Base-by-base conservation (phyloP, 176 grass and related monocot species). In the Ensete ventricosum region DNA sequence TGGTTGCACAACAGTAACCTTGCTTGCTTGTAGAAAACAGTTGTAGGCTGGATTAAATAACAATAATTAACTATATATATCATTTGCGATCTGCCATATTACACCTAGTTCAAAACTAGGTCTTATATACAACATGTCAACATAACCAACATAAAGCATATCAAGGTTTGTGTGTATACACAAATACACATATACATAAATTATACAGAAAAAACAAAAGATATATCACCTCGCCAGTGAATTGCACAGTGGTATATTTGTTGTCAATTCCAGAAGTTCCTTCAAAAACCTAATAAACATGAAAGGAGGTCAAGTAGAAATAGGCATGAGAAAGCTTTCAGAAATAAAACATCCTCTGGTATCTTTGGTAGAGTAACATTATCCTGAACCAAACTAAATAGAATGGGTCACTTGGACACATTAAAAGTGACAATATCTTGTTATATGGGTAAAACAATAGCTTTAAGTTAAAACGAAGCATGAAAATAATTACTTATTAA, bases 261-360 rank as follows among this genome's bases (percentile, higher is more conserved):
- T 75, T 99, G 76, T 99, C 96, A 76, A 99, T 99, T 88, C 96
- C 96, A 64, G 96, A 94, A 79, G 96, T 99, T 20, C 96, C 96
- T 85, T 99, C 96, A 67, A 99, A 99, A 50, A 99, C 96, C 96
- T 99, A 71, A 72, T 58, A 65, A 87, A 73, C 55, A 80, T 10
- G 50, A 49, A 62, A 63, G 23, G 13, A 72, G 13, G 21, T 29
- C 8, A 64, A 70, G 8, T 52, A 14, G n/a, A 19, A 19, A 23
- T 8, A 70, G 7, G 16, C 2, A 16, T 11, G 58, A 9, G 27
- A 16, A 74, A 55, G 13, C 14, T 49, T 17, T 70, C 25, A 6
- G 4, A 74, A 19, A 26, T 12, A 55, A 53, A 29, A 74, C 21
- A 27, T 74, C 14, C 3, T 57, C 6, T 29, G 9, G 57, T 29